phyloP scores from a whole-genome alignment of 139 green algal genomes.

The Chlamydomonas asymmetrica region DNA sequence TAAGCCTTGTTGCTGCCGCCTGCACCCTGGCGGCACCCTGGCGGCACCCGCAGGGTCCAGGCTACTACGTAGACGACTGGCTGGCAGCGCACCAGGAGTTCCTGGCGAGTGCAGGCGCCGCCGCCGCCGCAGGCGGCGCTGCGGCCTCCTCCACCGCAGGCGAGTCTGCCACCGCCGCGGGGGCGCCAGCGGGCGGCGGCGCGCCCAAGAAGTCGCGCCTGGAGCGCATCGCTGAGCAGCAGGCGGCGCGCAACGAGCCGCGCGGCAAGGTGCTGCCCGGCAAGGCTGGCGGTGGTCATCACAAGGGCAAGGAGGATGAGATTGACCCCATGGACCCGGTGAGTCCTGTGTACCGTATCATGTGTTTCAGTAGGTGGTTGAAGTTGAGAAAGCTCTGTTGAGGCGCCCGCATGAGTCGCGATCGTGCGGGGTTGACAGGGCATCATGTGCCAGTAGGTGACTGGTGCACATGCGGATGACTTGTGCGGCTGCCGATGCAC shows the following conservation, averaged over 20 bases:
- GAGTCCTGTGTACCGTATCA: too few species aligned
- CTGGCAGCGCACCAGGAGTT: not conserved
- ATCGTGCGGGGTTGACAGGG: too few species aligned
- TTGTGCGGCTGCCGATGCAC: too few species aligned
- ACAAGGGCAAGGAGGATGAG: conserved; percentile 30
- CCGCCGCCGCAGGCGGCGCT: not conserved
- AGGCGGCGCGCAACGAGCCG: conserved; percentile 34
- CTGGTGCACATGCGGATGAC: too few species aligned
- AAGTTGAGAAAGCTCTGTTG: too few species aligned
- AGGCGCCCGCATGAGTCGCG: too few species aligned
- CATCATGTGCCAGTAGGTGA: too few species aligned
- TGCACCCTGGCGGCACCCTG: not conserved
- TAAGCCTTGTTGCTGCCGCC: too few species aligned
- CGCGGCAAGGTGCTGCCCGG: too few species aligned
- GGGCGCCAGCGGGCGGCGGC: not conserved
- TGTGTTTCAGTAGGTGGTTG: too few species aligned
- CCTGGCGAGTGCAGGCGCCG: not conserved
- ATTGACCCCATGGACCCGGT: conserved; percentile 82
- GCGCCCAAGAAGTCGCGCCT: conserved; percentile 16
- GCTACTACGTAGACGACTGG: conserved; percentile 40
- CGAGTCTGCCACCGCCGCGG: not conserved
- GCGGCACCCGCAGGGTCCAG: conserved; percentile 22
- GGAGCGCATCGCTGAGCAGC: conserved; percentile 36
- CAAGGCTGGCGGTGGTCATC: not conserved
- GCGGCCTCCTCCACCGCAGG: not conserved